Conservation (phyloP, 1,284 basidiomycete species). For the Paramarasmius palmivorus region DNA sequence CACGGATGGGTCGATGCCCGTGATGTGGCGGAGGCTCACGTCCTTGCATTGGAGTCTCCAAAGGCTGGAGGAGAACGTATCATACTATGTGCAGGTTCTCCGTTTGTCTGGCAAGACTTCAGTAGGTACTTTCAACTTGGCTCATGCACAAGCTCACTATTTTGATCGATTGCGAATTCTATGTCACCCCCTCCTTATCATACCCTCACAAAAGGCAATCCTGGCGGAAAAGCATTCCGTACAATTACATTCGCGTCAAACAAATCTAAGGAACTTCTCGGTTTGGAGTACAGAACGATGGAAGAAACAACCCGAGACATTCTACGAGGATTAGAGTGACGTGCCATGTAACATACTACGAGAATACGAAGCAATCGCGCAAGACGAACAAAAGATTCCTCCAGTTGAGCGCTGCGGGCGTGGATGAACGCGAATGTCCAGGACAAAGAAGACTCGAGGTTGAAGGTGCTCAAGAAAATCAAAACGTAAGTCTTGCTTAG, state of each 20-base stretch:
- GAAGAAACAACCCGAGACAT: conserved; percentile 43
- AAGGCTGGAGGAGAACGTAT: conserved; percentile 14
- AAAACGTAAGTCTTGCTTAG: no score
- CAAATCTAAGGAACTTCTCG: conserved; percentile 45
- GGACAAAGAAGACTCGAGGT: no score
- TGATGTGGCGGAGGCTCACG: conserved; percentile 12
- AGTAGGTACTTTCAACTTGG: conserved; percentile 7
- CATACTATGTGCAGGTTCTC: conserved; percentile 14
- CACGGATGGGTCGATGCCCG: conserved; percentile 13
- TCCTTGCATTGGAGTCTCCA: conserved; percentile 6
- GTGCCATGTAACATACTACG: no score
- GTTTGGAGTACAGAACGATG: conserved; percentile 43
- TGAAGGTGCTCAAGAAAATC: no score
- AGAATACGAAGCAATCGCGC: no score
- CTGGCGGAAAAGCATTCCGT: conserved; percentile 9
- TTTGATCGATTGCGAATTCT: conserved; percentile 17
- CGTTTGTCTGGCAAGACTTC: conserved; percentile 17
- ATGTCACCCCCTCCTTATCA: conserved; percentile 10
- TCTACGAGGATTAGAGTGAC: conserved; percentile 32
- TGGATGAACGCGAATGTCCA: no score
- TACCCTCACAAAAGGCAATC: conserved; percentile 9
- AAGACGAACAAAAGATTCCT: no score
- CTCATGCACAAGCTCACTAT: background rate
- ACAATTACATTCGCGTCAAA: conserved; percentile 21
- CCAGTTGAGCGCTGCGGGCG: no score